Percentiles rank a stretch among this genome's conserved stretches.
These are phyloP conservation scores for Gnomoniopsis sp. DNA, from an alignment of 2,329 filamentous ascomycete genomes.

Conservation along the genomic window DNA sequence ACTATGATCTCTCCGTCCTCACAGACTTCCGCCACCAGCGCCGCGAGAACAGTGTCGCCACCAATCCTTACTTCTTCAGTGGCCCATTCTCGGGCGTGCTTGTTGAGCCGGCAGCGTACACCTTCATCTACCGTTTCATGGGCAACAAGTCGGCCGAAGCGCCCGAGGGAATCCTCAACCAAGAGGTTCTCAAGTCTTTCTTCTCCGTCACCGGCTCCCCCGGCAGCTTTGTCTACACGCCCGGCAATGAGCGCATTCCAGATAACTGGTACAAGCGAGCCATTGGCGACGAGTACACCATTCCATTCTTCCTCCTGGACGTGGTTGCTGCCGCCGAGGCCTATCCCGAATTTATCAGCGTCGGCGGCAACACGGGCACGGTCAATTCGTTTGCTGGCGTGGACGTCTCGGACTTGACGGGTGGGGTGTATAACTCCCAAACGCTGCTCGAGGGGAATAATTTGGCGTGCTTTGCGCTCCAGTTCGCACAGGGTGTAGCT, in stretches of 20 bases:
- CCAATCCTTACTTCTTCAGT: constrained; percentile 53
- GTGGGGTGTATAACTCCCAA: constrained; percentile 22
- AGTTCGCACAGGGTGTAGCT: constrained; percentile 14
- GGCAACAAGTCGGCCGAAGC: constrained; percentile 39
- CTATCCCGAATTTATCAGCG: constrained; percentile 36
- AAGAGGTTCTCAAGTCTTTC: constrained; percentile 42
- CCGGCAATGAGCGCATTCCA: constrained; percentile 49
- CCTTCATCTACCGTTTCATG: constrained; percentile 39
- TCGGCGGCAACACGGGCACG: constrained; percentile 28
- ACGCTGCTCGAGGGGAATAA: constrained; percentile 30
- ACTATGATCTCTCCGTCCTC: not conserved
- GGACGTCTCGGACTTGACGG: constrained; percentile 25
- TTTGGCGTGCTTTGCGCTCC: constrained; percentile 31
- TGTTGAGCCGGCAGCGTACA: constrained; percentile 45
- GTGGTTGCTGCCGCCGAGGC: constrained; percentile 32
- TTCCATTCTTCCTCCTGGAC: constrained; percentile 37
- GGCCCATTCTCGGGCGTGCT: constrained; percentile 48
- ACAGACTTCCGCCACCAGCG: constrained; percentile 28
- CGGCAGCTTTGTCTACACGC: constrained; percentile 37
- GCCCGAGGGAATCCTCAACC: constrained; percentile 15
- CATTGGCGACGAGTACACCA: constrained; percentile 38
- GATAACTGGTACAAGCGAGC: constrained; percentile 49
- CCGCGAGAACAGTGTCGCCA: constrained; percentile 42
- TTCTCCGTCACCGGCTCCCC: constrained; percentile 41
- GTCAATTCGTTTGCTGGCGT: constrained; percentile 25